A percentile compares a stretch with the other conserved stretches of the same genome.
These are phyloP conservation scores for Adansonia digitata DNA, from an alignment of 345 rosid species.

Conservation along the genomic window DNA sequence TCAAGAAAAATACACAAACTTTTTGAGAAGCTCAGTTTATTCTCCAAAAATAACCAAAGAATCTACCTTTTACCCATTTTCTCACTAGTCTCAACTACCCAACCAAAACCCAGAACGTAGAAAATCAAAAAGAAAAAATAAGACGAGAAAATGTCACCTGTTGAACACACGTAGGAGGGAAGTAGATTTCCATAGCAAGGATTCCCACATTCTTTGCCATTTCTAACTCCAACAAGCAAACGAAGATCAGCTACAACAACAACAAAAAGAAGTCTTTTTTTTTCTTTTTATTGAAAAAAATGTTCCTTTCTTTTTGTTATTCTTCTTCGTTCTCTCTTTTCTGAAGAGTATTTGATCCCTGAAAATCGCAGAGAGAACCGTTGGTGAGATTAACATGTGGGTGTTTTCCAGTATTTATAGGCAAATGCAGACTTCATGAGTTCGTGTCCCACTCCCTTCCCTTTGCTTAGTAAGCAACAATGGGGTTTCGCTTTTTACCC, in stretches of 20 bases:
- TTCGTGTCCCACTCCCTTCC: too few relatives aligned
- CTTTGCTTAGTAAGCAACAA: background rate
- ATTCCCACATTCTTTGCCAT: slow-evolving; percentile 99
- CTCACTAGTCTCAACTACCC: background rate
- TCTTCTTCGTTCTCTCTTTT: background rate
- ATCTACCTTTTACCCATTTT: slow-evolving; percentile 2
- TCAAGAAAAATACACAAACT: background rate
- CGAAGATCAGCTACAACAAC: background rate
- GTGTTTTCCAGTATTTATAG: slow-evolving; percentile 16
- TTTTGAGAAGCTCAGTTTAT: too few relatives aligned
- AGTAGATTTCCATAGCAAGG: slow-evolving; percentile 90
- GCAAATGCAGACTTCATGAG: slow-evolving; percentile 18
- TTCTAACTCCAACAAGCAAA: background rate
- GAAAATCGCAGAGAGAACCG: slow-evolving; percentile 4
- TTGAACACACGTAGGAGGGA: slow-evolving; percentile 93
- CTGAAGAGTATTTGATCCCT: background rate
- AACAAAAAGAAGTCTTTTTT: too few relatives aligned
- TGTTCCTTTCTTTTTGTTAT: background rate
- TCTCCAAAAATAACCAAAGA: background rate
- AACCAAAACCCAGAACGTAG: slow-evolving; percentile 3
- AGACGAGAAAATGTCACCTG: slow-evolving; percentile 46
- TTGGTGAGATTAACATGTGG: slow-evolving; percentile 5
- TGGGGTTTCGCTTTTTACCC: background rate
- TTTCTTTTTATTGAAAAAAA: background rate
- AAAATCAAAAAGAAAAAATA: slow-evolving; percentile 3